These are phyloP conservation scores for Botrytis hyacinthi DNA, from an alignment of 2,329 filamentous ascomycete species.

Conservation along the genomic window DNA sequence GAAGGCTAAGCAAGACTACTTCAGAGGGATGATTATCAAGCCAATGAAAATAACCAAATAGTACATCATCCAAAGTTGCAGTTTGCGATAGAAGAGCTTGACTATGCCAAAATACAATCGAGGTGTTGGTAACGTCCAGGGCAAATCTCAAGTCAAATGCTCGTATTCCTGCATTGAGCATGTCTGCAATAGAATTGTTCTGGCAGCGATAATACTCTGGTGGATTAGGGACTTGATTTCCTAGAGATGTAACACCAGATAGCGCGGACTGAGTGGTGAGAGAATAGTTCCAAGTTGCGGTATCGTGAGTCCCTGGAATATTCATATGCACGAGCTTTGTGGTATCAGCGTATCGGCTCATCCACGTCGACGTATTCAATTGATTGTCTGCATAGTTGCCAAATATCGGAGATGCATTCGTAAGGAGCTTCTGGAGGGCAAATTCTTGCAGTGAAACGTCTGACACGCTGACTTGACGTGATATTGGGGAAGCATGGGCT, in stretches of 20 bases:
- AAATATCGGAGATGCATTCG: constrained; percentile 45
- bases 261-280: constrained; percentile 44
- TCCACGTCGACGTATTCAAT: constrained; percentile 44
- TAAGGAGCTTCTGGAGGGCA: constrained; percentile 45
- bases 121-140: constrained; percentile 46
- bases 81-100: constrained; percentile 46
- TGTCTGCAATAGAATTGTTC: constrained; percentile 39
- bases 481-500: neutral
- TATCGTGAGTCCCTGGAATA: constrained; percentile 51
- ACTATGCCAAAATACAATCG: constrained; percentile 50
- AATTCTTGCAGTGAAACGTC: constrained; percentile 36
- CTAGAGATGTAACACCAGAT: constrained; percentile 43
- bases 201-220: constrained; percentile 46
- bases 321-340: constrained; percentile 48
- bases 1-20: constrained; percentile 47
- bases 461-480: neutral
- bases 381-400: constrained; percentile 38
- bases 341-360: constrained; percentile 45
- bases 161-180: constrained; percentile 48
- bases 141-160: constrained; percentile 52
- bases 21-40: constrained; percentile 47
- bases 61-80: constrained; percentile 45
- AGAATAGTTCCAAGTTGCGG: constrained; percentile 52
- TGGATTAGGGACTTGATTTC: constrained; percentile 36
- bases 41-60: constrained; percentile 50